A percentile compares a stretch with the other conserved stretches of the same genome.
phyloP scores from a whole-genome alignment of 306 rosid species.

The Cyclanthera cordifolia region DNA sequence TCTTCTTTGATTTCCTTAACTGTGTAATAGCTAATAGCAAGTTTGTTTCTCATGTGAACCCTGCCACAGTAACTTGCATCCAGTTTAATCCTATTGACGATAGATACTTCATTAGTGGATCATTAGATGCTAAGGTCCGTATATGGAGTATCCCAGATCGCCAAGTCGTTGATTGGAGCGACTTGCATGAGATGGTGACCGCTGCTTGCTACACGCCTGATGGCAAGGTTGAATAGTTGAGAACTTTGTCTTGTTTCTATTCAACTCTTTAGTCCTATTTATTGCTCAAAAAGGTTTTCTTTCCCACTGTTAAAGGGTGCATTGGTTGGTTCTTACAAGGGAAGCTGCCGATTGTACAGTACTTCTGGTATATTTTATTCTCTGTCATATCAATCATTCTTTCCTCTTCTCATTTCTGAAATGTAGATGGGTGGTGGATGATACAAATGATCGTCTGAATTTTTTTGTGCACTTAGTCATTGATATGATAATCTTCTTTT shows the following conservation, averaged over 20 bases:
- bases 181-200: constrained; percentile 96
- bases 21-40: constrained; percentile 23
- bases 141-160: constrained; percentile 93
- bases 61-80: constrained; percentile 94
- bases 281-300: constrained; percentile 5
- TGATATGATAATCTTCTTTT: too few species aligned
- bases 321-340: constrained; percentile 86
- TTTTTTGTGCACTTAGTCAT: not conserved
- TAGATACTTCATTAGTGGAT: constrained; percentile 95
- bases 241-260: constrained; percentile 13
- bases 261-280: constrained; percentile 21
- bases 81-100: constrained; percentile 99
- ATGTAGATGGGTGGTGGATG: not conserved
- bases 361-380: constrained; percentile 58
- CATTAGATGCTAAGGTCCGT: constrained; percentile 94
- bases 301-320: constrained; percentile 57
- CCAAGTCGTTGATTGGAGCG: constrained; percentile 94
- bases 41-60: constrained; percentile 27
- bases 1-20: not conserved
- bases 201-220: constrained; percentile 98
- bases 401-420: not conserved
- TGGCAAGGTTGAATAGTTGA: constrained; percentile 78
- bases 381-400: not conserved
- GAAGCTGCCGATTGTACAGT: constrained; percentile 78
- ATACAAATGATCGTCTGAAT: constrained; percentile 8